phyloP scores from a whole-genome alignment of 768 basidiomycete genomes.

The Asterophora lycoperdoides region DNA sequence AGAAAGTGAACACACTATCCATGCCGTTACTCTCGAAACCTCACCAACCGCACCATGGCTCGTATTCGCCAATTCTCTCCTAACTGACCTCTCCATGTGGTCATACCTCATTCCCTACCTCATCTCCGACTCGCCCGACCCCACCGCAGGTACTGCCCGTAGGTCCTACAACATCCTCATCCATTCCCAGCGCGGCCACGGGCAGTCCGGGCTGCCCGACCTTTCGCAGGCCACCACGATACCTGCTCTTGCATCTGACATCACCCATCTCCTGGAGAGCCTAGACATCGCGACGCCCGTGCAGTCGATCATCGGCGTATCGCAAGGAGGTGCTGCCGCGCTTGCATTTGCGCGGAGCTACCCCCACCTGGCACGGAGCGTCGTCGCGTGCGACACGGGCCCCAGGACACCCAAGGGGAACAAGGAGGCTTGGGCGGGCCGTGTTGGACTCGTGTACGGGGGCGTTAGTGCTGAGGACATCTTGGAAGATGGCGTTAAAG shows the following conservation, averaged over 20 bases:
- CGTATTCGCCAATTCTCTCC: slow-evolving; percentile 46
- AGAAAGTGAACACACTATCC: slow-evolving; percentile 31
- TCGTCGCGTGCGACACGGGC: slow-evolving; percentile 48
- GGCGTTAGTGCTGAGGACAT: slow-evolving; percentile 8
- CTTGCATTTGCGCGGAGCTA: slow-evolving; percentile 42
- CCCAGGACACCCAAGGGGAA: slow-evolving; percentile 43
- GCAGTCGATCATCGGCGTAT: slow-evolving; percentile 47
- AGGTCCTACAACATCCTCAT: slow-evolving; percentile 42
- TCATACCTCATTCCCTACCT: slow-evolving; percentile 38
- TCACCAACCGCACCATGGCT: slow-evolving; percentile 45
- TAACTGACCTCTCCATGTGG: slow-evolving; percentile 49
- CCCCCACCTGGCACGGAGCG: slow-evolving; percentile 29
- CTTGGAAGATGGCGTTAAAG: slow-evolving; percentile 6
- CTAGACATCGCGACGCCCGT: slow-evolving; percentile 35
- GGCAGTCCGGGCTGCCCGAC: slow-evolving; percentile 35
- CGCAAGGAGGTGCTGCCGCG: slow-evolving; percentile 48
- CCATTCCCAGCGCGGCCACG: slow-evolving; percentile 52
- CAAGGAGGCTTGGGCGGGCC: slow-evolving; percentile 44
- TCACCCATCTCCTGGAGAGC: slow-evolving; percentile 32
- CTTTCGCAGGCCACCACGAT: slow-evolving; percentile 30
- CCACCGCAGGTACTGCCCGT: slow-evolving; percentile 16
- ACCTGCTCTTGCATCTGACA: slow-evolving; percentile 42
- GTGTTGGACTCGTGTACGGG: slow-evolving; percentile 35
- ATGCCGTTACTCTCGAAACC: slow-evolving; percentile 37
- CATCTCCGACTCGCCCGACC: slow-evolving; percentile 20